These are phyloP conservation scores for Teratosphaeria epicoccoides DNA, from an alignment of 2,329 filamentous ascomycete species.

Conservation along the genomic window DNA sequence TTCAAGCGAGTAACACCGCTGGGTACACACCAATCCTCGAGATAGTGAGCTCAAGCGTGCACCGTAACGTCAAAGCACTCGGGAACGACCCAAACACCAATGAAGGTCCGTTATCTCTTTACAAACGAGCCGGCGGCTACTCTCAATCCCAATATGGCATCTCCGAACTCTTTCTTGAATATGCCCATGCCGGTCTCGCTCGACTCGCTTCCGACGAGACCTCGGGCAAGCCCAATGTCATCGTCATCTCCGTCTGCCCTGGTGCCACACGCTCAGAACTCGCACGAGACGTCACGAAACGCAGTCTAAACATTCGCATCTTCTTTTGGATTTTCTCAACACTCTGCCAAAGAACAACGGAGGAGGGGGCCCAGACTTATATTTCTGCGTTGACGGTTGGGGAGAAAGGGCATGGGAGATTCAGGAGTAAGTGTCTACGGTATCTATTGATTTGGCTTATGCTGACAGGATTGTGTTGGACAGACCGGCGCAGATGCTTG, in stretches of 20 bases:
- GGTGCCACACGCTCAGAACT: constrained; percentile 5
- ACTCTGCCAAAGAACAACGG: constrained; percentile 6
- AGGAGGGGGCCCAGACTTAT: constrained; percentile 12
- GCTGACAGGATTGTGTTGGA: not conserved
- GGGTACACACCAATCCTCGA: constrained; percentile 10
- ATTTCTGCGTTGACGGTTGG: constrained; percentile 8
- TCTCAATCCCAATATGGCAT: constrained; percentile 6
- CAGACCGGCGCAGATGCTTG: constrained; percentile 5
- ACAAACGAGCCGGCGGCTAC: not conserved
- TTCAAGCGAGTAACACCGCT: constrained; percentile 2
- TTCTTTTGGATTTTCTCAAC: not conserved
- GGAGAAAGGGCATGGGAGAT: constrained; percentile 9
- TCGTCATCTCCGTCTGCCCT: constrained; percentile 7
- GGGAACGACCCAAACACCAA: not conserved
- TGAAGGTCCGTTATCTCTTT: not conserved
- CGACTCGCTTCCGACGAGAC: not conserved
- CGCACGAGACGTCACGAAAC: constrained; percentile 1
- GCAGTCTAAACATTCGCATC: not conserved
- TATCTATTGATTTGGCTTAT: not conserved
- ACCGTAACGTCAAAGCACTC: not conserved
- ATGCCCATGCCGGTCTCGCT: constrained; percentile 4
- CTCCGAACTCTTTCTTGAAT: constrained; percentile 12
- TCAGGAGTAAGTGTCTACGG: constrained; percentile 3
- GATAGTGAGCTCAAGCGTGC: constrained; percentile 8
- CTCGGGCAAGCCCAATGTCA: constrained; percentile 1